Percentiles rank a stretch among this genome's conserved stretches.
These are phyloP conservation scores for Haematococcus lacustris DNA, from an alignment of 139 green algal species.

Conservation along the genomic window DNA sequence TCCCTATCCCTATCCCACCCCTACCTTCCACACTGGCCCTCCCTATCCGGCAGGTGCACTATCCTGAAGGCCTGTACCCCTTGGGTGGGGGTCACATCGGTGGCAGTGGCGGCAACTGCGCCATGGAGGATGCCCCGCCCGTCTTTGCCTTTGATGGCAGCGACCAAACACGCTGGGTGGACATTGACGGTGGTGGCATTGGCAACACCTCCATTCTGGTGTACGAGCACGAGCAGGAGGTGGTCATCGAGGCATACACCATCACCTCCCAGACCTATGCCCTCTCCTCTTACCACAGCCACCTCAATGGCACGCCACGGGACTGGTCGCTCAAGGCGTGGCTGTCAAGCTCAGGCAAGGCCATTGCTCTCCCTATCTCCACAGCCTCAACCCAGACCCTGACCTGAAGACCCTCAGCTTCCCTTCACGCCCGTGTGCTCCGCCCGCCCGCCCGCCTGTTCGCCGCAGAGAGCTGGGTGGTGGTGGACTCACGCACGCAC, in stretches of 20 bases:
- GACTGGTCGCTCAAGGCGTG: slow-evolving; percentile 6
- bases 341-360: slow-evolving; percentile 1
- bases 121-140: slow-evolving; percentile 1
- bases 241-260: slow-evolving; percentile 3
- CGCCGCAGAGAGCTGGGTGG: not conserved
- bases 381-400: too few relatives aligned
- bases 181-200: slow-evolving; percentile 5
- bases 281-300: slow-evolving; percentile 7
- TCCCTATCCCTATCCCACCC: too few relatives aligned
- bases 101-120: not conserved
- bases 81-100: not conserved
- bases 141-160: slow-evolving; percentile 5
- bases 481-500: not conserved
- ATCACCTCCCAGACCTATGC: slow-evolving; percentile 8
- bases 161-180: slow-evolving; percentile 6
- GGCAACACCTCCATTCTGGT: slow-evolving; percentile 7
- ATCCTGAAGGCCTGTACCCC: not conserved
- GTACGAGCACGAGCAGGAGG: slow-evolving; percentile 7
- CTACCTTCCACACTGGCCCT: too few relatives aligned
- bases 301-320: slow-evolving; percentile 7
- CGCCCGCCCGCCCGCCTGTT: not conserved
- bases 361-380: too few relatives aligned
- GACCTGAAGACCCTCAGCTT: too few relatives aligned
- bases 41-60: too few relatives aligned
- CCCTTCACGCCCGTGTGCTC: slow-evolving; percentile 4